A percentile compares a stretch with the other conserved stretches of the same genome.
These are phyloP conservation scores for Teratosphaeria nubilosa DNA, from an alignment of 2,329 filamentous ascomycete genomes.

Conservation along the genomic window DNA sequence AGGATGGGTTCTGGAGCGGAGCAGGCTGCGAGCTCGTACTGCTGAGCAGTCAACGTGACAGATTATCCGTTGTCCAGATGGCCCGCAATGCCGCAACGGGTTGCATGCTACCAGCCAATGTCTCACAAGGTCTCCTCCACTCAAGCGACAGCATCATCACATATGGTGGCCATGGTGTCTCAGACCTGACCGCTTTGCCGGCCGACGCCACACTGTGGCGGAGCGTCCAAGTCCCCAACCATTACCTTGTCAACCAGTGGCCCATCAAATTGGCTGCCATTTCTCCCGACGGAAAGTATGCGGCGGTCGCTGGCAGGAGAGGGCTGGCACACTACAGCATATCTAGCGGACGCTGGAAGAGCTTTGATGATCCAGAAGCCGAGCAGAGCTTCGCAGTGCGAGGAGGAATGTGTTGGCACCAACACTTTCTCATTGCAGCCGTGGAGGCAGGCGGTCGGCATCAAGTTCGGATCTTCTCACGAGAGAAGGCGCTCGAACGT, in stretches of 20 bases:
- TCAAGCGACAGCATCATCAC: slow-evolving; percentile 82
- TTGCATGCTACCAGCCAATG: slow-evolving; percentile 83
- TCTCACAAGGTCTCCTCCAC: slow-evolving; percentile 79
- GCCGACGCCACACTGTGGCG: slow-evolving; percentile 94
- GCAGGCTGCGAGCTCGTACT: slow-evolving; percentile 80
- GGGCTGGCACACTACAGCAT: slow-evolving; percentile 94
- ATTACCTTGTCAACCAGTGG: slow-evolving; percentile 86
- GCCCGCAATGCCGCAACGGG: slow-evolving; percentile 86
- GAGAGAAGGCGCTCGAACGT: slow-evolving; percentile 69
- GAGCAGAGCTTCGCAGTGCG: slow-evolving; percentile 89
- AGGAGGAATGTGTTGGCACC: slow-evolving; percentile 98
- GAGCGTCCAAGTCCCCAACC: slow-evolving; percentile 71
- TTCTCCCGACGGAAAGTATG: slow-evolving; percentile 84
- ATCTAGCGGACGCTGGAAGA: slow-evolving; percentile 90
- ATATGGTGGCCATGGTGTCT: slow-evolving; percentile 85
- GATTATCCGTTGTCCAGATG: slow-evolving; percentile 82
- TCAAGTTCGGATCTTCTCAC: slow-evolving; percentile 77
- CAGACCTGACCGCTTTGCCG: slow-evolving; percentile 82
- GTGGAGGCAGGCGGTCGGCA: slow-evolving; percentile 77
- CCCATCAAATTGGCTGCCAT: slow-evolving; percentile 80
- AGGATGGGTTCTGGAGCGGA: slow-evolving; percentile 73
- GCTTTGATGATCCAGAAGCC: slow-evolving; percentile 67
- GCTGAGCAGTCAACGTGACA: slow-evolving; percentile 55
- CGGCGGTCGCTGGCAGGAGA: slow-evolving; percentile 87
- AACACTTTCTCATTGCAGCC: slow-evolving; percentile 85